Base-by-base conservation (phyloP, 805 yeast species). In the Wickerhamomyces rabaulensis region DNA sequence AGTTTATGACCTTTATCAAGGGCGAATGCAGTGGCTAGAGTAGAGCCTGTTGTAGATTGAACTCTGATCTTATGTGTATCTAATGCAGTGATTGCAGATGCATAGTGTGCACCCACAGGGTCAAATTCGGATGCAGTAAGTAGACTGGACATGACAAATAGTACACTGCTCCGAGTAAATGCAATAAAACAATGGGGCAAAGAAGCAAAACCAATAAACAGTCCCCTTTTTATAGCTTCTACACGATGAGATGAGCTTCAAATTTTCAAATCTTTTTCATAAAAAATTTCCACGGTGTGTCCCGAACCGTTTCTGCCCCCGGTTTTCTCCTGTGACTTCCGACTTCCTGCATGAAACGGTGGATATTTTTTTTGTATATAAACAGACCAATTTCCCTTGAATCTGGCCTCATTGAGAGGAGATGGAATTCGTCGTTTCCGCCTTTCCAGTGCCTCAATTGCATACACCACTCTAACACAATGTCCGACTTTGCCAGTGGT, bases 21-120 rank as follows among this genome's bases (percentile, higher is more conserved):
- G 13, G 72, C 69, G 55, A 76, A 75, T 19, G 78, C 79, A 33
- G 73, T 65, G 52, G 74, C 72, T 26, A 78, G 59, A 6, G 51
- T 44, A 23, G 45, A 25, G n/a, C 26, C 35, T 25, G 67, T 72
- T 10, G 78, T 70, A 17, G 84, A 73, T 57, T 81, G 83, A 2
- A 85, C 86, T 47, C 82, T 72, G 35, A 88, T 67, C 52, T 80
- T 79, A 57, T 85, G 92, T 6, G 81, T 71, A 62, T 87, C 92
- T 49, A 88, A 73, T 2, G 88, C 84, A 31, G 79, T 77, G 19
- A 79, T 68, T 1, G 79, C 87, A 40, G 80, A 76, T 22, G 91
- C 89, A 54, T 81, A 73, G 57, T 73, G 74, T 39, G 75, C 69
- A n/a, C 84, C 82, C 1, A 76, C 64, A 12, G 80, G 73, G 63